Base-by-base conservation (phyloP, 2,329 filamentous ascomycete species). In the Trichoderma aggressivum region DNA sequence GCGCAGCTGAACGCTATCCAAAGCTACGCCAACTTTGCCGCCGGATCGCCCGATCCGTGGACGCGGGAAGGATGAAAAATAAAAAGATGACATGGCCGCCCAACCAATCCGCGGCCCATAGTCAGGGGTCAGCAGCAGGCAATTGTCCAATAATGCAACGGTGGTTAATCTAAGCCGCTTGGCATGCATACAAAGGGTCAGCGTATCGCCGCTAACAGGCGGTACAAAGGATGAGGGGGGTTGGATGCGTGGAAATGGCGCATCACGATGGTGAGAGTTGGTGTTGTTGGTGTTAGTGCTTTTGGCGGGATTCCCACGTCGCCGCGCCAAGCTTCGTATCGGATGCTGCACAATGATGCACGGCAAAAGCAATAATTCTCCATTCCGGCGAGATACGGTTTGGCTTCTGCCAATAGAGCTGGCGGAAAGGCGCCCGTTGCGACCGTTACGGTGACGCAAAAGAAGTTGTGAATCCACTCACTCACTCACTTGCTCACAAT, bases 251-350 rank as follows among this genome's bases (percentile, higher is more conserved):
- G n/a, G 62, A 65, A 36, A 55, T 39, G 30, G 24, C 32, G 63
- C 50, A 26, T 56, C 24, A 28, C n/a, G 53, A 39, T 58, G 59
- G 59, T 16, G 36, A 7, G 1, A 4, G 3, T 14, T 61, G 26
- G 65, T 28, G 39, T 69, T 61, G 53, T 58, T 50, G 39, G 56
- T 61, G 65, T 69, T 69, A 69, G 65, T 61, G 55, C 55, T n/a
- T 30, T 21, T 1, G 30, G 30, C 21, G n/a, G 16, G 65, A n/a
- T 28, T 68, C 16, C 16, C 26, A 24, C n/a, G 24, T 32, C 16
- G 10, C 30, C 63, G 59, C 65, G 55, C 55, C 65, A 69, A 69
- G 65, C n/a, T 69, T 69, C 65, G 65, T 69, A 69, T 69, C 65
- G 65, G 61, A 69, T 59, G 43, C 24, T 69, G 65, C 65, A 53